Base-by-base conservation (phyloP, 2,329 filamentous ascomycete genomes). In the Cytospora piceae region DNA sequence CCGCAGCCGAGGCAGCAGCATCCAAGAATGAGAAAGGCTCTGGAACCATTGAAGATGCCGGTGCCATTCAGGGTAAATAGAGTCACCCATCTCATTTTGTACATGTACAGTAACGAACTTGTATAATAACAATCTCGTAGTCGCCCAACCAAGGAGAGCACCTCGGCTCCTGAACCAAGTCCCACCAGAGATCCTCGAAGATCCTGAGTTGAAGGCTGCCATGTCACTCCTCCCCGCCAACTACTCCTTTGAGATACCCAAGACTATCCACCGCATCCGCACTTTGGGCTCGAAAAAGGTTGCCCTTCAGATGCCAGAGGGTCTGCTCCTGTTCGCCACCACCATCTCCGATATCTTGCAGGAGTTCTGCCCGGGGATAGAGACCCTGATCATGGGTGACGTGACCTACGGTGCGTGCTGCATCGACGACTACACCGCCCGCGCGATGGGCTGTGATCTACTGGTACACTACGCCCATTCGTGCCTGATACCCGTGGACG, bases 371-470 rank as follows among this genome's bases (percentile, higher is more conserved):
- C 90, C 93, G 0, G 93, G 91, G 1, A 90, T 91, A 51, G 92
- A 96, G 76, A 98, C 94, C 2, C 83, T 98, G 62, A 99, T 99
- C 77, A 99, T 99, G 95, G 95, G 95, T 68, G 95, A 99, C 76
- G 95, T 99, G 53, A 99, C 95, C 0, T 99, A 99, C 76, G 95
- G 95, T 69, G 95, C 95, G 27, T 99, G 95, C 81, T 99, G 95
- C 75, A 97, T 99, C 72, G 95, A 99, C 76, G 95, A 99, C 79
- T 99, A 96, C 79, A 99, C 95, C 0, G 96, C 95, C 1, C 85
- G 94, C 54, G 95, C 96, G 0, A 85, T 99, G 27, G 95, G 93
- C 1, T 99, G 95, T 76, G 95, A 99, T 72, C 82, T 99, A 8
- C 83, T 99, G 12, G 92, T 99, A 1, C 95, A 99, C 79, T 99